Percentiles rank a stretch among this genome's conserved stretches.
phyloP scores from a whole-genome alignment of 164 flowering plant genomes.

The Sedum album region DNA sequence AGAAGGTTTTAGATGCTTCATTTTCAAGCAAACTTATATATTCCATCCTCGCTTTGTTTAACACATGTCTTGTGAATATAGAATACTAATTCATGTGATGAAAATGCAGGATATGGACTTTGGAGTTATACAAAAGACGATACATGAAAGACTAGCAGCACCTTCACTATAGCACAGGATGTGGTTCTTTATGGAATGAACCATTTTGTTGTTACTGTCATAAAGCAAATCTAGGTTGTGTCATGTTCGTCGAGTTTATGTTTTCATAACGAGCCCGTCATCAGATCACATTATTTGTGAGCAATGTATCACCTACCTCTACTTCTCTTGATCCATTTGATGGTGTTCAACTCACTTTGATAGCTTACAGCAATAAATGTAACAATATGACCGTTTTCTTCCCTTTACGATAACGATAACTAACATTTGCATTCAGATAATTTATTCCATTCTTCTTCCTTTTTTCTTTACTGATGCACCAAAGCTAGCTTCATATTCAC shows the following conservation, averaged over 20 bases:
- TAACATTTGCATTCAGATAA: not conserved
- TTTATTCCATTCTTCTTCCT: not conserved
- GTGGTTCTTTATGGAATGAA: not conserved
- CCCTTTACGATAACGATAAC: not conserved
- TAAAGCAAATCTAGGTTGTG: not conserved
- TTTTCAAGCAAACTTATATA: slow-evolving; percentile 40
- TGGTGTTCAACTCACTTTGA: not conserved
- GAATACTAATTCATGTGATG: too few species aligned
- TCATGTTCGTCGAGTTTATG: not conserved
- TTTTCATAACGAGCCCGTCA: not conserved
- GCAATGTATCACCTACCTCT: too few species aligned
- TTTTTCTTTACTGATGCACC: not conserved
- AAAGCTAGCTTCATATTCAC: not conserved
- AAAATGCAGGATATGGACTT: too few species aligned
- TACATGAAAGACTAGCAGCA: too few species aligned
- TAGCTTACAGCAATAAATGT: too few species aligned
- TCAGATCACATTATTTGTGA: not conserved
- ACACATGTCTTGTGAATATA: not conserved
- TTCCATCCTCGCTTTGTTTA: slow-evolving; percentile 14
- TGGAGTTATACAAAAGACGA: too few species aligned
- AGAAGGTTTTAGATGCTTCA: slow-evolving; percentile 67
- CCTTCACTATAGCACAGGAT: too few species aligned
- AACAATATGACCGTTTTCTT: too few species aligned
- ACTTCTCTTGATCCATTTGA: not conserved
- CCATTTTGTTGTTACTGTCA: not conserved